Base-by-base conservation (phyloP, 2,329 filamentous ascomycete genomes). In the Hypoxylon sp. region DNA sequence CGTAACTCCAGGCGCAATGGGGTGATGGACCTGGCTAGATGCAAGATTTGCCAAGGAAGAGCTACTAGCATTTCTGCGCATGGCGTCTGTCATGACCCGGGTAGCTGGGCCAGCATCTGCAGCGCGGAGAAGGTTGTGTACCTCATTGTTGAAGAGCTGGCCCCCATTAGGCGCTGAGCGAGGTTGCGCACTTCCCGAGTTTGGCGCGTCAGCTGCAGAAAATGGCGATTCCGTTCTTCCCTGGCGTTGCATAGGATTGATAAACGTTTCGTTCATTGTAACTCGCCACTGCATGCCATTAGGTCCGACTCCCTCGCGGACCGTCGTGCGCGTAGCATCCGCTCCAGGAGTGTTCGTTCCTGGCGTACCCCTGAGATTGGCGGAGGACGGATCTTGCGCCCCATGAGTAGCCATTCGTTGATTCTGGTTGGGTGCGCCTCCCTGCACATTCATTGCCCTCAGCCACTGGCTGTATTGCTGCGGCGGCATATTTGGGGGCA, bases 261-360 rank as follows among this genome's bases (percentile, higher is more conserved):
- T 36, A 8, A 76, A 63, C 2, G 79, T 78, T 65, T 84, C 82
- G 70, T 85, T 85, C 55, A 84, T 78, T 2, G 82, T 84, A 55
- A 86, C 78, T 42, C 83, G 82, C 80, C 82, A 85, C 59, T 83
- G 78, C 61, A 84, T 79, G 14, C 84, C 84, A 67, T 86, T 83
- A 8, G 83, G 81, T 0, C 81, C 81, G 30, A 83, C 71, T 7
- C 80, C 79, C 71, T 87, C 84, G 30, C 82, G 82, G 7, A 82
- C 79, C 18, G 84, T 78, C 8, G 80, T 82, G 20, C 80, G 78
- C 7, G 78, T 78, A 26, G 74, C 67, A 51, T 79, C 78, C 7
- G 4, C 11, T 54, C 61, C 75, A 52, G 65, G 71, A 32, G 62
- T 68, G 65, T 69, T 72, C 63, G 69, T 53, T 59, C 72, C 73